phyloP scores from a whole-genome alignment of 768 basidiomycete species.

The Lanmaoa pseudosensibilis region DNA sequence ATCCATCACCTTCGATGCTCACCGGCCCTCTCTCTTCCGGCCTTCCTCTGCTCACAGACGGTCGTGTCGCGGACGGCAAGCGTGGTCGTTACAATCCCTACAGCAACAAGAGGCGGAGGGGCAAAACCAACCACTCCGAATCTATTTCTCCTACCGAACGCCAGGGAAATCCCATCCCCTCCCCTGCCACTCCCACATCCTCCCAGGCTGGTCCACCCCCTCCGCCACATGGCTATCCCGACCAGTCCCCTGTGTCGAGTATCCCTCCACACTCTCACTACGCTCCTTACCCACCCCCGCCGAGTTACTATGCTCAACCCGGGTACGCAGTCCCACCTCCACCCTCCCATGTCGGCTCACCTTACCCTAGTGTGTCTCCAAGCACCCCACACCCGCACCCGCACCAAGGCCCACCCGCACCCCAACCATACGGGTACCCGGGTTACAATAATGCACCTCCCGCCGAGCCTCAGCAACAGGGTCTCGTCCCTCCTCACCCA shows the following conservation, averaged over 20 bases:
- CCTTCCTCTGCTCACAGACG: conserved; percentile 51
- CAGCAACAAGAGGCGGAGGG: conserved; percentile 41
- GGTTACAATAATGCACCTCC: conserved; percentile 21
- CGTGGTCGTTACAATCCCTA: conserved; percentile 50
- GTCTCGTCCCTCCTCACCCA: conserved; percentile 16
- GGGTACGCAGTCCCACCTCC: conserved; percentile 18
- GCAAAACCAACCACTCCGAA: conserved; percentile 28
- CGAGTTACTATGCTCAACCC: conserved; percentile 34
- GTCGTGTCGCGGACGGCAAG: conserved; percentile 43
- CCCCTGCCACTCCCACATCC: conserved; percentile 33
- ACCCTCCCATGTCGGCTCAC: conserved; percentile 13
- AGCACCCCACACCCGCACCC: conserved; percentile 23
- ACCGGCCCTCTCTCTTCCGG: conserved; percentile 45
- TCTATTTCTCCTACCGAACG: conserved; percentile 34
- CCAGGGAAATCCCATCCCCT: conserved; percentile 24
- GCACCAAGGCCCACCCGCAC: conserved; percentile 20
- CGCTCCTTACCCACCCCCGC: conserved; percentile 33
- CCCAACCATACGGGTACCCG: conserved; percentile 27
- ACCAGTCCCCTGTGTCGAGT: conserved; percentile 24
- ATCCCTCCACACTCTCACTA: conserved; percentile 32
- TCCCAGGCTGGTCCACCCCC: conserved; percentile 25
- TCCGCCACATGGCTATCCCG: conserved; percentile 30
- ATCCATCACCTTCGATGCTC: conserved; percentile 42
- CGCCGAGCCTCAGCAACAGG: conserved; percentile 30
- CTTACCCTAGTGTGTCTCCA: conserved; percentile 20